Percentiles rank a stretch among this genome's conserved stretches.
phyloP scores from a whole-genome alignment of 2,329 filamentous ascomycete species.

The Truncatella angustata region DNA sequence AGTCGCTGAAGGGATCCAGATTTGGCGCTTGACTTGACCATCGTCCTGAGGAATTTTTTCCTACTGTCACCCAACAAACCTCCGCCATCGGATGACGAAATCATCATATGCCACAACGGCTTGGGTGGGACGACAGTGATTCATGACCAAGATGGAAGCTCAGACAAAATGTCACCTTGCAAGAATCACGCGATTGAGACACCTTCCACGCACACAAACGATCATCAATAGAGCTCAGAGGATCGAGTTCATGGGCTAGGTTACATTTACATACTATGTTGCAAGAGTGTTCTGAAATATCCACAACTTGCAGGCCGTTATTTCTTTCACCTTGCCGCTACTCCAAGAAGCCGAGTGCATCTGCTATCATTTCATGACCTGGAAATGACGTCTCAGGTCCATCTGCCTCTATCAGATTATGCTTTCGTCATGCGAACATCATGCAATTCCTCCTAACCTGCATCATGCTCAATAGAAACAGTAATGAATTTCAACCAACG shows the following conservation, averaged over 20 bases:
- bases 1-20: constrained; percentile 1
- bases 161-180: no score
- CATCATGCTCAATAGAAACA: constrained; percentile 24
- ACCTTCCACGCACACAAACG: not conserved
- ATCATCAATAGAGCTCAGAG: not conserved
- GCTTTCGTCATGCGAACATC: not conserved
- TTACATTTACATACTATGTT: constrained; percentile 25
- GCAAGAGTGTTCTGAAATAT: constrained; percentile 10
- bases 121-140: not conserved
- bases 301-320: not conserved
- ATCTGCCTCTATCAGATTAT: constrained; percentile 19
- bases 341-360: constrained; percentile 15
- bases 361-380: constrained; percentile 17
- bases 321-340: constrained; percentile 12
- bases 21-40: not conserved
- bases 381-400: constrained; percentile 18
- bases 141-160: no score
- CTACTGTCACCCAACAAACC: not conserved
- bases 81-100: constrained; percentile 5
- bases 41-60: constrained; percentile 3
- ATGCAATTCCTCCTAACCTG: constrained; percentile 12
- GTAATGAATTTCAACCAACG: constrained; percentile 32
- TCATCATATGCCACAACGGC: not conserved
- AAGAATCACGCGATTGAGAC: no score
- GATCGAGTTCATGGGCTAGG: constrained; percentile 16